Conservation (phyloP, 257 asterid genomes). For the Solanum arcanum region DNA sequence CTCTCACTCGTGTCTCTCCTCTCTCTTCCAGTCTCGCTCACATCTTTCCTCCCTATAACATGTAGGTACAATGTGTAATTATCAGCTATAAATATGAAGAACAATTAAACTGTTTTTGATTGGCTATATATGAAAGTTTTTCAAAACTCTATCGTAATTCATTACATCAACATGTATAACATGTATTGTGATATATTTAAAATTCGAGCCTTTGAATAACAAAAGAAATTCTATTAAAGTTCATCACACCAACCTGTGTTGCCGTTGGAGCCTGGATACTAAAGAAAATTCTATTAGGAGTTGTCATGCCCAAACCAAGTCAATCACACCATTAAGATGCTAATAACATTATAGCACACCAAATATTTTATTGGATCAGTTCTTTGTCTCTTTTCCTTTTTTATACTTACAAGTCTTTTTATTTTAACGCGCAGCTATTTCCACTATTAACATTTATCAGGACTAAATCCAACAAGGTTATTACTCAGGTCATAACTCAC, state of each 20-base stretch:
- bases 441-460: not conserved
- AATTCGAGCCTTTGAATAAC: too few species aligned
- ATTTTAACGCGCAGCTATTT: not conserved
- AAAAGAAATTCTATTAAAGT: not conserved
- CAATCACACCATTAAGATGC: not conserved
- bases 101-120: too few species aligned
- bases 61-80: too few species aligned
- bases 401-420: not conserved
- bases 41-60: too few species aligned
- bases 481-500: not conserved
- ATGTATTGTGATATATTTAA: too few species aligned
- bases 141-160: too few species aligned
- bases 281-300: too few species aligned
- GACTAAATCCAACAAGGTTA: not conserved
- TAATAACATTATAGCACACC: not conserved
- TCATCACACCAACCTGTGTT: not conserved
- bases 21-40: too few species aligned
- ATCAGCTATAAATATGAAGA: too few species aligned
- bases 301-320: not conserved
- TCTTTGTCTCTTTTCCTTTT: not conserved
- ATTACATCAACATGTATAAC: too few species aligned
- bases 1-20: too few species aligned
- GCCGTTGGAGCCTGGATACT: not conserved
- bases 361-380: not conserved
- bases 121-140: too few species aligned